Percentiles rank a stretch among this genome's conserved stretches.
phyloP scores from a whole-genome alignment of 2,329 filamentous ascomycete species.

The Hypoxylon sp. region DNA sequence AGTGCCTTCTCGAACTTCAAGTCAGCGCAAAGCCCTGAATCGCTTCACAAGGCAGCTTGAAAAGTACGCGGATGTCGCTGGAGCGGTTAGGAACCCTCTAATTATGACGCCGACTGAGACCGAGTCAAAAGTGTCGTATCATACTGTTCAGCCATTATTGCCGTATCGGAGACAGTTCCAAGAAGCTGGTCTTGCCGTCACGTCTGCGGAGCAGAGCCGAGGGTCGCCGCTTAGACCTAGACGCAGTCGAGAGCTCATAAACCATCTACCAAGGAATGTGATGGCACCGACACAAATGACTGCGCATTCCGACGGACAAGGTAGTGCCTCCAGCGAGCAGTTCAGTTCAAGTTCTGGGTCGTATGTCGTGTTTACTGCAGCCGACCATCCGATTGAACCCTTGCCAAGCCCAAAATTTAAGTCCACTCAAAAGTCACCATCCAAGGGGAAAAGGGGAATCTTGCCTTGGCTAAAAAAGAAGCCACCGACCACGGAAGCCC shows the following conservation, averaged over 20 bases:
- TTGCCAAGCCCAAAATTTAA: conserved; percentile 33
- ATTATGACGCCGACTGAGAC: conserved; percentile 57
- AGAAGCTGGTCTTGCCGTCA: conserved; percentile 67
- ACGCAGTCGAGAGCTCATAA: conserved; percentile 22
- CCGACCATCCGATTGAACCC: conserved; percentile 33
- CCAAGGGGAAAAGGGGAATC: conserved; percentile 37
- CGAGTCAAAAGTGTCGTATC: conserved; percentile 59
- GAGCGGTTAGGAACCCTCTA: conserved; percentile 54
- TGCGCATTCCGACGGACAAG: conserved; percentile 36
- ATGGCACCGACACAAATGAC: conserved; percentile 33
- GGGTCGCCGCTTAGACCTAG: conserved; percentile 38
- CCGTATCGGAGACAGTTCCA: conserved; percentile 67
- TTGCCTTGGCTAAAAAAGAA: conserved; percentile 48
- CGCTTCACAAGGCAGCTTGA: conserved; percentile 58
- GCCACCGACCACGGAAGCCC: conserved; percentile 20
- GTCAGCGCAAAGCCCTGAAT: conserved; percentile 58
- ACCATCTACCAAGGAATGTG: conserved; percentile 37
- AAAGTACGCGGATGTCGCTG: conserved; percentile 56
- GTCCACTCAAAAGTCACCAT: conserved; percentile 28
- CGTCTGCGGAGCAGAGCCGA: conserved; percentile 61
- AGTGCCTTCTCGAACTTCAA: conserved; percentile 58
- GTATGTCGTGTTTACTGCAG: conserved; percentile 46
- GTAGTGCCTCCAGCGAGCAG: conserved; percentile 28
- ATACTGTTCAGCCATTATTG: conserved; percentile 65
- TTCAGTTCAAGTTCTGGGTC: conserved; percentile 44